Evolutionary conservation across 768 basidiomycete species (phyloP).

Genomic region (Asterophora parasitica): DNA sequence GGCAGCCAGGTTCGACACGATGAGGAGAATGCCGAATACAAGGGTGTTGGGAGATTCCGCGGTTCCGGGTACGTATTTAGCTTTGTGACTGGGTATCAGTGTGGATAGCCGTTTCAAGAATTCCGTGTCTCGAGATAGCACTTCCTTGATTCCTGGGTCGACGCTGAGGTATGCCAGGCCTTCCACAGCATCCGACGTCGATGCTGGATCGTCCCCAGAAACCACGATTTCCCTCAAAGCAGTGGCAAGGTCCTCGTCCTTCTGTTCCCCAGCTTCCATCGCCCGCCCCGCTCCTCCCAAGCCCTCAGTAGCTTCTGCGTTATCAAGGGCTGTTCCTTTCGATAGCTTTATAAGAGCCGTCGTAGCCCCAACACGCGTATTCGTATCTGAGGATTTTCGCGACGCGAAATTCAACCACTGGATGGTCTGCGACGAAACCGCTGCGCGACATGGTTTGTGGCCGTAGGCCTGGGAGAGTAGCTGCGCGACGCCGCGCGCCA

Average conservation of each 20-base stretch:
- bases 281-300: constrained; percentile 6
- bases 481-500: constrained; percentile 63
- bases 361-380: constrained; percentile 57
- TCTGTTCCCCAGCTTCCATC: constrained; percentile 12
- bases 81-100: constrained; percentile 49
- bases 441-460: constrained; percentile 63
- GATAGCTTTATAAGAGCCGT: constrained; percentile 78
- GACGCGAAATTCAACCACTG: constrained; percentile 67
- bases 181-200: constrained; percentile 67
- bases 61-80: constrained; percentile 14
- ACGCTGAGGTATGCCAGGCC: constrained; percentile 80
- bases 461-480: constrained; percentile 74
- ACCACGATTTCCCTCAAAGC: constrained; percentile 56
- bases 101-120: constrained; percentile 58
- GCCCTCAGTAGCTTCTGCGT: constrained; percentile 25
- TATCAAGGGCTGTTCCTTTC: constrained; percentile 48
- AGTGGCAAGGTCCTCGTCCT: constrained; percentile 44
- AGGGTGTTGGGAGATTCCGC: constrained; percentile 43
- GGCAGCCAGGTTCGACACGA: constrained; percentile 69
- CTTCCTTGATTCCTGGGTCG: constrained; percentile 58
- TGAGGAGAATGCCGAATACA: constrained; percentile 72
- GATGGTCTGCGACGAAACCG: constrained; percentile 50
- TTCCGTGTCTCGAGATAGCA: constrained; percentile 43
- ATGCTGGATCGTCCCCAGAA: constrained; percentile 32
- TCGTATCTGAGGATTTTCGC: constrained; percentile 37